Evolutionary conservation across 2,329 filamentous ascomycete species (phyloP), one percentile per base, ranked within the genome.

Genomic region (Fusarium luffae): DNA sequence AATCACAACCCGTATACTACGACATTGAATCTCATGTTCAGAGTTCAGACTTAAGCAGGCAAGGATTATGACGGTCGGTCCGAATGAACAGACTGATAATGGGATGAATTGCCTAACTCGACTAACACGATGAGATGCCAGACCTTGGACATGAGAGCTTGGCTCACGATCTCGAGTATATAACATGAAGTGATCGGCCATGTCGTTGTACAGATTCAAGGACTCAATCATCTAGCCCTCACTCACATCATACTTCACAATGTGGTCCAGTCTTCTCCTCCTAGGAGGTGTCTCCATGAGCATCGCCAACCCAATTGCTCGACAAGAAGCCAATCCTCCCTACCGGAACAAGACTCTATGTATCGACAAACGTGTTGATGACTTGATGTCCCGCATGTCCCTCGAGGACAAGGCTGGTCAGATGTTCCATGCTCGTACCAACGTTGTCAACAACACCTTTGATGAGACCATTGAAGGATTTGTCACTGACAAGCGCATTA

Each of bases 371-470:
- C 79, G 83, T 46, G 79, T 85, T 10, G 80, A 84, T 25, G 83
- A 85, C 59, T 78, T 85, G 6, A 67, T 82, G 16, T 71, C 75
- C 6, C 80, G 82, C 12, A 85, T 85, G 83, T 84, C 80, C 0
- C 49, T 85, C 0, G 79, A 82, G 41, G 83, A 85, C 66, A 85
- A 85, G 59, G 83, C 81, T 4, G 83, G 83, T 2, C 82, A 84
- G 66, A 77, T 85, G 55, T 85, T 84, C 68, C 82, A 85, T 19
- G 67, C 49, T n/a, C 67, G 67, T 0, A 70, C 67, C 1, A 32
- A 46, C 1, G 57, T 68, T 4, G 67, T 68, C 19, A 68, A 70
- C n/a, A 67, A 70, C 7, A 70, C 67, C 6, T 68, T 70, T 25
- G 67, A 70, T 6, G 52, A 46, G 23, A 68, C 67, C 7, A 73